Evolutionary conservation across 2,329 filamentous ascomycete genomes (phyloP).

Genomic region (Penicillium hordei): DNA sequence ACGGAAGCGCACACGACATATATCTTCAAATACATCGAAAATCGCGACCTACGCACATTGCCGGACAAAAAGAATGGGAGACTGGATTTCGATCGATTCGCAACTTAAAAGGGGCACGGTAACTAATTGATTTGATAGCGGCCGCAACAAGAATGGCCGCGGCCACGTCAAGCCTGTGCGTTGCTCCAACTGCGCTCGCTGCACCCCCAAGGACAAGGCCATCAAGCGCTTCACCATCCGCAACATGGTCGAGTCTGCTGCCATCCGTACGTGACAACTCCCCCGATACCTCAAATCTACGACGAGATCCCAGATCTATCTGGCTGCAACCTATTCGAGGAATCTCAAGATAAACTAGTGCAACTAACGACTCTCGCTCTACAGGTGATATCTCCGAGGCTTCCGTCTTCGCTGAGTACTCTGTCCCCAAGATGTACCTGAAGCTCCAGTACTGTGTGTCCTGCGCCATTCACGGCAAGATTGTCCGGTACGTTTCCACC

Average conservation of each 20-base stretch:
- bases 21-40: conserved; percentile 6
- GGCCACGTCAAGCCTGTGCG: conserved; percentile 99
- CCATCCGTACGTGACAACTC: conserved; percentile 78
- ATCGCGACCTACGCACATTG: conserved; percentile 21
- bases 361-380: conserved; percentile 14
- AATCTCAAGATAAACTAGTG: neutral
- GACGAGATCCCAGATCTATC: neutral
- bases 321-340: neutral
- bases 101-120: conserved; percentile 14
- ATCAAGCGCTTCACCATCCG: conserved; percentile 99
- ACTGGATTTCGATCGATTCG: conserved; percentile 15
- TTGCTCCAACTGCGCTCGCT: conserved; percentile 84
- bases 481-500: conserved; percentile 82
- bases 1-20: conserved; percentile 15
- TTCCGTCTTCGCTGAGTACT: conserved; percentile 98
- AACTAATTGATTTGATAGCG: conserved; percentile 56
- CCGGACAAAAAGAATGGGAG: conserved; percentile 21
- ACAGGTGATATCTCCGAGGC: conserved; percentile 99
- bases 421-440: conserved; percentile 99
- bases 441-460: conserved; percentile 99
- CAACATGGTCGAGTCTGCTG: conserved; percentile 99
- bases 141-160: conserved; percentile 99
- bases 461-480: conserved; percentile 99
- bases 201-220: conserved; percentile 99
- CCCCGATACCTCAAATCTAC: conserved; percentile 7